Evolutionary conservation across 2,329 filamentous ascomycete species (phyloP).

Genomic region (Trichoderma atrobrunneum): DNA sequence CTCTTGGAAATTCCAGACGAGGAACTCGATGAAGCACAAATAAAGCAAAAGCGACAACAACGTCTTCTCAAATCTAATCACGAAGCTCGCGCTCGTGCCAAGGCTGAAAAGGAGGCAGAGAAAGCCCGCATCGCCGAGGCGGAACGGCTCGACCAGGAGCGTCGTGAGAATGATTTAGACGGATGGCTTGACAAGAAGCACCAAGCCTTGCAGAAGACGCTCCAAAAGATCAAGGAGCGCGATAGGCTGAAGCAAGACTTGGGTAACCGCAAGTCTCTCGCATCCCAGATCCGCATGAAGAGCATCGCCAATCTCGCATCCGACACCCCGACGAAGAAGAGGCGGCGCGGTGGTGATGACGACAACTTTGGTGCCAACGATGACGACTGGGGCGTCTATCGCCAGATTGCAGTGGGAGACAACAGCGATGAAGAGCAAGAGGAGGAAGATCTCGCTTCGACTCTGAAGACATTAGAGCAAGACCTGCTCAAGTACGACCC

Average conservation of each 20-base stretch:
- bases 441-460: conserved; percentile 77
- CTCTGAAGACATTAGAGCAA: conserved; percentile 73
- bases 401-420: conserved; percentile 82
- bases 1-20: conserved; percentile 88
- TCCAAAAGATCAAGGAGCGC: conserved; percentile 87
- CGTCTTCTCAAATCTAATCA: conserved; percentile 91
- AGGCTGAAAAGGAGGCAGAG: conserved; percentile 92
- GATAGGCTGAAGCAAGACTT: conserved; percentile 91
- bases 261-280: conserved; percentile 93
- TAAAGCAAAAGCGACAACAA: conserved; percentile 93
- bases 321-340: conserved; percentile 79
- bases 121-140: conserved; percentile 81
- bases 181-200: conserved; percentile 83
- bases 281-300: conserved; percentile 97
- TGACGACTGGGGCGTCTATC: conserved; percentile 96
- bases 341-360: conserved; percentile 83
- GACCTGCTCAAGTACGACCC: conserved; percentile 86
- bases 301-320: conserved; percentile 93
- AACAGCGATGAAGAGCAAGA: conserved; percentile 85
- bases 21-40: conserved; percentile 81
- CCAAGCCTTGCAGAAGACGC: conserved; percentile 63
- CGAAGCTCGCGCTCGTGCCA: conserved; percentile 88
- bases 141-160: conserved; percentile 77
- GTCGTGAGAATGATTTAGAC: conserved; percentile 79
- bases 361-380: conserved; percentile 97